Evolutionary conservation across 2,329 filamentous ascomycete genomes (phyloP).

Genomic region (Fusarium sp.): DNA sequence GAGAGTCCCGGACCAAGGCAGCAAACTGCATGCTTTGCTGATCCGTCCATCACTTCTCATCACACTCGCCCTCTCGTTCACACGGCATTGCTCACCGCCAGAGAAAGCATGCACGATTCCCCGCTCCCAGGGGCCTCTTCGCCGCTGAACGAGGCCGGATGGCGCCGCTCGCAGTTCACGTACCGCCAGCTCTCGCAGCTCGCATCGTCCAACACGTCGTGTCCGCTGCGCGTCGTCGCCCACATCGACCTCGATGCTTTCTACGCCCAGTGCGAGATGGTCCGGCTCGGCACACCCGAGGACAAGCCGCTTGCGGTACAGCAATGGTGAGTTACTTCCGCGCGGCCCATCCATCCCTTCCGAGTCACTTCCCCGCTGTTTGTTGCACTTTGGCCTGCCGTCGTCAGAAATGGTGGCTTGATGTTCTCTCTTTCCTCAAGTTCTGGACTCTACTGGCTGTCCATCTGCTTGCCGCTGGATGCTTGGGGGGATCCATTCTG

Average conservation of each 20-base stretch:
- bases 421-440: background rate
- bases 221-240: slow-evolving; percentile 86
- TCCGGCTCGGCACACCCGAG: slow-evolving; percentile 80
- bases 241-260: slow-evolving; percentile 98
- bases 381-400: background rate
- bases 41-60: background rate
- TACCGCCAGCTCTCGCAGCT: slow-evolving; percentile 85
- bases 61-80: background rate
- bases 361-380: background rate
- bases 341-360: background rate
- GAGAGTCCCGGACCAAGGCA: background rate
- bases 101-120: slow-evolving; percentile 39
- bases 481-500: background rate
- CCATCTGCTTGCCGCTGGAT: slow-evolving; percentile 4
- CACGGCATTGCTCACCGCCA: slow-evolving; percentile 7
- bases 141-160: slow-evolving; percentile 38
- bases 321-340: slow-evolving; percentile 74
- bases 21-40: slow-evolving; percentile 11
- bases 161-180: slow-evolving; percentile 78
- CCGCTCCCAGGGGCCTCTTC: slow-evolving; percentile 43
- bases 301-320: slow-evolving; percentile 90
- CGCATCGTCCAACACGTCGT: slow-evolving; percentile 75
- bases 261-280: slow-evolving; percentile 96
- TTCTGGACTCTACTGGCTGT: slow-evolving; percentile 5
- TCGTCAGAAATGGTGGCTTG: background rate